Base-by-base conservation (phyloP, 805 yeast genomes). In the Komagataella pastoris region DNA sequence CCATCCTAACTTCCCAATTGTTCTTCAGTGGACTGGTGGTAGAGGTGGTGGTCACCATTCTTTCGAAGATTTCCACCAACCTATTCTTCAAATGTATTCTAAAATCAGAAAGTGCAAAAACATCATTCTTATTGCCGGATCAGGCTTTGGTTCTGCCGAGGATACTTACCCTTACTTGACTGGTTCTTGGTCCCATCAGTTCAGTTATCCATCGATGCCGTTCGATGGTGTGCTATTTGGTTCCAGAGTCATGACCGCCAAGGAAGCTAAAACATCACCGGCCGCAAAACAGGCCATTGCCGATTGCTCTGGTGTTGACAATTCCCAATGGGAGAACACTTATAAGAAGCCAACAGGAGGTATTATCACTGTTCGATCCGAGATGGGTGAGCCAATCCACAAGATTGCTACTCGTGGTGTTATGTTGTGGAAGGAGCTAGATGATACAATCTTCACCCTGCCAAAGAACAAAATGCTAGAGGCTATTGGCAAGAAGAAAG, bases 1-100 rank as follows among this genome's bases (percentile, higher is more conserved):
- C 49, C 95, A 90, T 72, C 99, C 99, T 58, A 73, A 68, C 56
- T 93, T 93, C 90, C 99, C 99, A 57, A 88, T 93, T 63, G 91
- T 93, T 52, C 73, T 93, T 61, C 99, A 93, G 76, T 93, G 99
- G 99, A 93, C 99, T 54, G 99, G 98, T 79, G 99, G 99, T 70
- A 90, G 99, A 79, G 99, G 97, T 74, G 99, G 99, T 79, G 99
- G 99, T 65, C 99, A 93, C 69, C 99, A 93, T 71, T 91, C 98
- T 50, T 93, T 82, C 65, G 99, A 93, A 77, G 99, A 93, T 73
- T 89, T 91, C 93, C 99, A 93, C 70, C 91, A 90, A 65, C 98
- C 99, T 59, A 79, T 93, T 59, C 73, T 93, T 65, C 96, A 88
- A 70, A 93, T 93, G 91, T 93, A 93, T 72, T 75, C 96, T 58